Percentiles rank a stretch among this genome's conserved stretches.
Conservation (phyloP, 2,329 filamentous ascomycete genomes). For the Apiospora marii region DNA sequence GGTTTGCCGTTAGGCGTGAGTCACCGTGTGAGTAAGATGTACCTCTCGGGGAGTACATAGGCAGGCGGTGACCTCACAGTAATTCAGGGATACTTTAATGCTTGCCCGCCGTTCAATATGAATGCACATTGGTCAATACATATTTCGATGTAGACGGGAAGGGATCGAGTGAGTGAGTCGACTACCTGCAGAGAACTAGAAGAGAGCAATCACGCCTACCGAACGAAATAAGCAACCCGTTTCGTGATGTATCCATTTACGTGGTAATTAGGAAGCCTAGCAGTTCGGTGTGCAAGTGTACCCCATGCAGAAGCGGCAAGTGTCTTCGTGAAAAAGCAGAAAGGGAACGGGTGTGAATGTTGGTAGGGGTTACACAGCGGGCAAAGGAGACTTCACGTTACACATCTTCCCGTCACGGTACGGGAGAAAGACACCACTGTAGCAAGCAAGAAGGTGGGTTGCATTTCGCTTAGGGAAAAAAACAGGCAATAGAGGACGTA, state of each 20-base stretch:
- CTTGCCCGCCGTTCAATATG: neutral
- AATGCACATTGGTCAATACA: too few relatives aligned
- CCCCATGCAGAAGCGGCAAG: neutral
- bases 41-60: too few relatives aligned
- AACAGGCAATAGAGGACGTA: neutral
- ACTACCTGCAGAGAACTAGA: neutral
- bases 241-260: neutral
- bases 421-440: neutral
- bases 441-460: neutral
- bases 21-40: conserved; percentile 14
- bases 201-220: neutral
- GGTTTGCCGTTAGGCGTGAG: conserved; percentile 12
- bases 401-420: neutral
- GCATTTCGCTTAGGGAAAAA: neutral
- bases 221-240: neutral
- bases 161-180: neutral
- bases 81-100: too few relatives aligned
- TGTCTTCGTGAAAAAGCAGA: neutral
- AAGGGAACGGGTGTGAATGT: neutral
- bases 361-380: neutral
- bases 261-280: neutral
- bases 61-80: too few relatives aligned
- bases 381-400: neutral
- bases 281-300: neutral
- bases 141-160: neutral